Percentiles rank a stretch among this genome's conserved stretches.
Evolutionary conservation across 2,329 filamentous ascomycete genomes (phyloP).

Genomic region (Herpotrichia juniperi): DNA sequence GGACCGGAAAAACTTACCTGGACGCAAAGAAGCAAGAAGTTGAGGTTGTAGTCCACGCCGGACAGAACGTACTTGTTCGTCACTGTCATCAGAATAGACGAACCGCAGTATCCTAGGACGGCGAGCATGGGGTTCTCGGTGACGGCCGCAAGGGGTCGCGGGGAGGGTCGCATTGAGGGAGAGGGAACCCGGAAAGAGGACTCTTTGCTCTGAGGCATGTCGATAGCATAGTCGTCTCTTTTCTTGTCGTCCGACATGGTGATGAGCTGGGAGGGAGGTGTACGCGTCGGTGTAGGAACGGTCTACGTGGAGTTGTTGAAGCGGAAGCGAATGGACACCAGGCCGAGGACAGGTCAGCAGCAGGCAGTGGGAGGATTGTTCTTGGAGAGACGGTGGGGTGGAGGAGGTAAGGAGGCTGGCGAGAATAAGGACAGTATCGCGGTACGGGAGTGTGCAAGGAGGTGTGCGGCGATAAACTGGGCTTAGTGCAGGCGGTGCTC

Average conservation of each 20-base stretch:
- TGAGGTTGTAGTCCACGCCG: slow-evolving; percentile 89
- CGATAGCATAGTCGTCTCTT: slow-evolving; percentile 77
- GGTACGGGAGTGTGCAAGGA: slow-evolving; percentile 30
- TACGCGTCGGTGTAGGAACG: not conserved
- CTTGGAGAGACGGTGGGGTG: slow-evolving; percentile 4
- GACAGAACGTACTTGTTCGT: slow-evolving; percentile 99
- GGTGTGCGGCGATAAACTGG: slow-evolving; percentile 29
- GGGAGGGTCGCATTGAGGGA: slow-evolving; percentile 55
- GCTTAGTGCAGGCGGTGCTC: slow-evolving; percentile 24
- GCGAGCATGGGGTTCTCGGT: slow-evolving; percentile 80
- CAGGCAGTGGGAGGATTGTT: slow-evolving; percentile 1
- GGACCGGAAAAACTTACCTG: slow-evolving; percentile 68
- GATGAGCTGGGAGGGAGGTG: slow-evolving; percentile 10
- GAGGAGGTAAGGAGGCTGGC: slow-evolving; percentile 20
- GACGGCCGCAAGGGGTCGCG: slow-evolving; percentile 45
- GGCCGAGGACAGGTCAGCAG: slow-evolving; percentile 20
- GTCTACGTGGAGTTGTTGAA: slow-evolving; percentile 10
- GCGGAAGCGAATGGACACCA: slow-evolving; percentile 19
- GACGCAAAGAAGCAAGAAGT: slow-evolving; percentile 90
- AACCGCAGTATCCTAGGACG: slow-evolving; percentile 87
- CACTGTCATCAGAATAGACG: slow-evolving; percentile 99
- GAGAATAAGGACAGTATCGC: slow-evolving; percentile 8
- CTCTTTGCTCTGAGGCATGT: slow-evolving; percentile 59
- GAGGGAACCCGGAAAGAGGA: slow-evolving; percentile 34
- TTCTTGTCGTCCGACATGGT: slow-evolving; percentile 89